phyloP scores from a whole-genome alignment of 2,329 filamentous ascomycete species.

The Boeremia lycopersici region DNA sequence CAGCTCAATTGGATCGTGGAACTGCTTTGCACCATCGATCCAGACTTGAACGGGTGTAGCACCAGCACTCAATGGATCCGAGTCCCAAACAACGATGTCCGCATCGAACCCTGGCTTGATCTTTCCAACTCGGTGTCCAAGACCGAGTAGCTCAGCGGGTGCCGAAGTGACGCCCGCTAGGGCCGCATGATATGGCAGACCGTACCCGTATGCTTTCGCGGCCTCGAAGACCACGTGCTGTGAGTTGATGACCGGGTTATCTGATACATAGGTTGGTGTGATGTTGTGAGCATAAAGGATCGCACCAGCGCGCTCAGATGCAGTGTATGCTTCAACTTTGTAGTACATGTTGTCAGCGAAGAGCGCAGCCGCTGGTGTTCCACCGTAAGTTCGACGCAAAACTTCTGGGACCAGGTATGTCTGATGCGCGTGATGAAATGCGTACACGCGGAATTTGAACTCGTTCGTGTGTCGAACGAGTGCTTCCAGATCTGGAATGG shows the following conservation, averaged over 20 bases:
- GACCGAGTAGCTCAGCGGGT: conserved; percentile 48
- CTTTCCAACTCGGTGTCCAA: conserved; percentile 50
- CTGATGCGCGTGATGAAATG: conserved; percentile 74
- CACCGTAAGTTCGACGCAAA: conserved; percentile 48
- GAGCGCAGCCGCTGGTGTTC: conserved; percentile 56
- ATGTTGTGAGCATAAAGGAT: conserved; percentile 68
- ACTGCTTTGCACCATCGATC: conserved; percentile 45
- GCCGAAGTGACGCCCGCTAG: conserved; percentile 45
- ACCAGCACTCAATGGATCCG: conserved; percentile 49
- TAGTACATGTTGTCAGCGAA: conserved; percentile 78
- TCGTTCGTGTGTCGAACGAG: conserved; percentile 74
- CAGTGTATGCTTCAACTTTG: conserved; percentile 70
- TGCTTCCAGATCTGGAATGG: conserved; percentile 69
- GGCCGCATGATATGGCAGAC: conserved; percentile 50
- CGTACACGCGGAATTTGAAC: conserved; percentile 69
- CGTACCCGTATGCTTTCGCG: conserved; percentile 52
- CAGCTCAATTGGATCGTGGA: conserved; percentile 36
- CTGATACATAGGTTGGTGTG: conserved; percentile 62
- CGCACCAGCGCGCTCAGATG: conserved; percentile 70
- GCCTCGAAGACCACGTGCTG: conserved; percentile 70
- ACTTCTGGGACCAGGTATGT: conserved; percentile 70
- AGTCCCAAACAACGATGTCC: conserved; percentile 53
- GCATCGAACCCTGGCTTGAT: conserved; percentile 50
- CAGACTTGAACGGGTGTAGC: conserved; percentile 51
- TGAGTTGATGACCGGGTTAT: conserved; percentile 69